These are phyloP conservation scores for Telfairia occidentalis DNA, from an alignment of 331 rosid species.

Conservation along the genomic window DNA sequence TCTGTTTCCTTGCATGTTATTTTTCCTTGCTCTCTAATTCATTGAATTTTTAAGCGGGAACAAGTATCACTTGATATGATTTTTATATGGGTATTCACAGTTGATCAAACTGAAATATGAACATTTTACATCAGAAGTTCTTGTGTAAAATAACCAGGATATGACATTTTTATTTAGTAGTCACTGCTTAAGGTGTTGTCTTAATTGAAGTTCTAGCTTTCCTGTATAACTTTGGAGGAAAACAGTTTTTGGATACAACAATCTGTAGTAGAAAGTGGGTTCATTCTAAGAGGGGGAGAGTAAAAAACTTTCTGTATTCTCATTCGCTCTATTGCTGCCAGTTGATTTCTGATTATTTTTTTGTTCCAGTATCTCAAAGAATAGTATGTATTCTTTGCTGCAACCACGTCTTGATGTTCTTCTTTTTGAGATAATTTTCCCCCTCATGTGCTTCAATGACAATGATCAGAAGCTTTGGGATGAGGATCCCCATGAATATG, in stretches of 20 bases:
- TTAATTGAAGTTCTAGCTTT: background rate
- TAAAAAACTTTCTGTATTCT: background rate
- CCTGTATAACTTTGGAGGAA: background rate
- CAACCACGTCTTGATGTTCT: constrained; percentile 79
- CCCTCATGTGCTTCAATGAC: constrained; percentile 91
- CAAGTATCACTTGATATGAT: background rate
- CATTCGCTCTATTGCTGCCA: background rate
- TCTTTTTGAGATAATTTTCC: constrained; percentile 83
- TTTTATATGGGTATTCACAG: background rate
- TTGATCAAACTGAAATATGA: background rate
- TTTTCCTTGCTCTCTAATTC: background rate
- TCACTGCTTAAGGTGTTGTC: background rate
- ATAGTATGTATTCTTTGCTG: constrained; percentile 64
- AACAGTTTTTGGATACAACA: background rate
- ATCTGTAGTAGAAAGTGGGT: background rate
- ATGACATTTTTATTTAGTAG: background rate
- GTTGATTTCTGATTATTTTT: background rate
- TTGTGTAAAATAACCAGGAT: background rate
- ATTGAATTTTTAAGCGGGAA: background rate
- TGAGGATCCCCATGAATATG: constrained; percentile 95
- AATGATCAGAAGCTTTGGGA: constrained; percentile 92
- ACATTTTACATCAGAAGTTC: background rate
- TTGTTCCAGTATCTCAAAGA: constrained; percentile 73
- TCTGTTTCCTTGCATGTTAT: background rate
- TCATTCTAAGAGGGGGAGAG: constrained; percentile 1